These are phyloP conservation scores for Echinosophora koreensis DNA, from an alignment of 306 rosid species.

Conservation along the genomic window DNA sequence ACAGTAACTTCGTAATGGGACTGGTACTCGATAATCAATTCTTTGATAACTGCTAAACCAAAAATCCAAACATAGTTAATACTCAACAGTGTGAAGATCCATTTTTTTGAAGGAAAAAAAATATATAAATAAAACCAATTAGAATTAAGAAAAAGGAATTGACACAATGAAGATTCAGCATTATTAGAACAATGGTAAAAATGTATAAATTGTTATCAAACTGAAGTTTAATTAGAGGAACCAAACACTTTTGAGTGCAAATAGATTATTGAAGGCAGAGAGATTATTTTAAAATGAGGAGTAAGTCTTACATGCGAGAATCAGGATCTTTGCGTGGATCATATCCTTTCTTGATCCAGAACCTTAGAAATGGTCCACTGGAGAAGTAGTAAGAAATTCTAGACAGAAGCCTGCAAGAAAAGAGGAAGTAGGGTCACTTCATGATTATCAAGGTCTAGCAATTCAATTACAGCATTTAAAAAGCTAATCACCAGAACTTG, in stretches of 20 bases:
- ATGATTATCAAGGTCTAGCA: constrained; percentile 35
- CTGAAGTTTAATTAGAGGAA: constrained; percentile 31
- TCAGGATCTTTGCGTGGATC: constrained; percentile 89
- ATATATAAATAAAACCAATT: neutral
- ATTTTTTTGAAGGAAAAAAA: neutral
- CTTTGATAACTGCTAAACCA: constrained; percentile 75
- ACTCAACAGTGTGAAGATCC: constrained; percentile 33
- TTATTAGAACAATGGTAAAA: constrained; percentile 11
- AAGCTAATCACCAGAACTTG: constrained; percentile 32
- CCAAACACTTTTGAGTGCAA: constrained; percentile 24
- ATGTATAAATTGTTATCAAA: constrained; percentile 21
- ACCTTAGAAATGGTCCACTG: constrained; percentile 90
- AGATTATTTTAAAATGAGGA: constrained; percentile 29
- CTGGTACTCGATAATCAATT: constrained; percentile 87
- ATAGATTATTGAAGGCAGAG: constrained; percentile 18
- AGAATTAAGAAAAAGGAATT: neutral
- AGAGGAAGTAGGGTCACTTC: constrained; percentile 41
- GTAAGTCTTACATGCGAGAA: constrained; percentile 78
- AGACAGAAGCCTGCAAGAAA: constrained; percentile 81
- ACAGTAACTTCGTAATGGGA: constrained; percentile 73
- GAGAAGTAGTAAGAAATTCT: constrained; percentile 95
- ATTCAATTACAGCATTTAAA: constrained; percentile 29
- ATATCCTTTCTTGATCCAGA: constrained; percentile 94
- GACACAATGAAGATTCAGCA: neutral
- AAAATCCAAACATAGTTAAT: constrained; percentile 23